A percentile compares a stretch with the other conserved stretches of the same genome.
Evolutionary conservation across 139 green algal species (phyloP).

Genomic region (Auxenochlorella pyrenoidosa): DNA sequence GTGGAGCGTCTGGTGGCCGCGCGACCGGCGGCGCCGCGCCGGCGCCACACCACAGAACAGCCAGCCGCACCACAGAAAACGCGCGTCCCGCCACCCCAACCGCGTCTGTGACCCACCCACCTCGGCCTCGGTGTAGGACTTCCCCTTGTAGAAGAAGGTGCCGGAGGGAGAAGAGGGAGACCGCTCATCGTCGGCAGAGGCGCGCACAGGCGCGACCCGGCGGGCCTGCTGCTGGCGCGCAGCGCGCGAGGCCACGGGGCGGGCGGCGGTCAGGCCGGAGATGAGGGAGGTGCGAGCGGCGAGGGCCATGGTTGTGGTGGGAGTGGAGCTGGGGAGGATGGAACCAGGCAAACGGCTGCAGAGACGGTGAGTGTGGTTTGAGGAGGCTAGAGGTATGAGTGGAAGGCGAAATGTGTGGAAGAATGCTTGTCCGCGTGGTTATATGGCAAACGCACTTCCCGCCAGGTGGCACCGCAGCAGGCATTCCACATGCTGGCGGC

Average conservation of each 20-base stretch:
- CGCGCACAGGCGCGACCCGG: neutral
- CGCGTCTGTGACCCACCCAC: constrained; percentile 5
- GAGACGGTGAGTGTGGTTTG: neutral
- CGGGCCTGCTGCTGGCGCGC: neutral
- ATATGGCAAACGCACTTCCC: too few relatives aligned
- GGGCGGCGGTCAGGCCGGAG: neutral
- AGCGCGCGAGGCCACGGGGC: neutral
- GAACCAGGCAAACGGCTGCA: neutral
- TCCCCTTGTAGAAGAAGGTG: constrained; percentile 1
- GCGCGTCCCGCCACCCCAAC: neutral
- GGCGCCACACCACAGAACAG: neutral
- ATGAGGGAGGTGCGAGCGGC: neutral
- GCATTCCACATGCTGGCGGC: too few relatives aligned
- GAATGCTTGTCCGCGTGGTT: neutral
- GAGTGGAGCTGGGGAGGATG: neutral
- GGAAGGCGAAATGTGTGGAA: neutral
- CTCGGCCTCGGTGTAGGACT: neutral
- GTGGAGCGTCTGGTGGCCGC: neutral
- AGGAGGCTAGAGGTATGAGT: neutral
- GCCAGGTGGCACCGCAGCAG: too few relatives aligned
- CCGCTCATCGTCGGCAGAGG: neutral
- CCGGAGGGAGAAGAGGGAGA: too few relatives aligned
- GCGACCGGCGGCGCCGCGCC: neutral
- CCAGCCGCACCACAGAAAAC: neutral
- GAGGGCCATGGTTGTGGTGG: neutral